These are phyloP conservation scores for Xanthoparmelia taractica DNA, from an alignment of 495 filamentous ascomycete genomes.

Conservation along the genomic window DNA sequence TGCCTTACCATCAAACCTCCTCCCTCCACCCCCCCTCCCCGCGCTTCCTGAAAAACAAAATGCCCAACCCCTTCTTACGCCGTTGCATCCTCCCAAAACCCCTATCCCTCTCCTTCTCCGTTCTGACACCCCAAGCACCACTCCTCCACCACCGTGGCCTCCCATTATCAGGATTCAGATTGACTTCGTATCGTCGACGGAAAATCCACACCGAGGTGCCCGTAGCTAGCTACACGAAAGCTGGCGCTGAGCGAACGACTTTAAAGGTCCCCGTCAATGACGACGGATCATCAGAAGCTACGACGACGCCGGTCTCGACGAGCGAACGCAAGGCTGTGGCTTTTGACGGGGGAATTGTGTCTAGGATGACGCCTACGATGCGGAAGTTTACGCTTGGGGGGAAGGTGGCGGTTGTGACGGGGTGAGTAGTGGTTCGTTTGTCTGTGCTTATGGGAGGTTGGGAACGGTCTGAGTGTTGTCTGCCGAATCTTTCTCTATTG, in stretches of 20 bases:
- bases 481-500: no score
- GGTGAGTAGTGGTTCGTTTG: slow-evolving; percentile 27
- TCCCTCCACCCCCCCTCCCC: neutral
- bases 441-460: no score
- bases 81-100: no score
- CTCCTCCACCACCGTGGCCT: neutral
- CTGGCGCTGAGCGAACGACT: neutral
- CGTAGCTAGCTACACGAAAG: slow-evolving; percentile 4
- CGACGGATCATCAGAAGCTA: no score
- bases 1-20: neutral
- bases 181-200: no score
- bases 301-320: neutral
- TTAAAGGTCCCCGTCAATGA: no score
- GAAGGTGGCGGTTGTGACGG: slow-evolving; percentile 73
- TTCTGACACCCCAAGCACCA: neutral
- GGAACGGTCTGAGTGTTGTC: no score
- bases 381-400: slow-evolving; percentile 64
- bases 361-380: slow-evolving; percentile 23
- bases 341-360: slow-evolving; percentile 11
- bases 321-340: slow-evolving; percentile 13
- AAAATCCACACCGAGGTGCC: slow-evolving; percentile 8
- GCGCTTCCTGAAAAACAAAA: neutral
- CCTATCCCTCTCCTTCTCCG: neutral
- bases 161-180: neutral
- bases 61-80: neutral